These are phyloP conservation scores for Raphanus raphanistrum DNA, from an alignment of 345 rosid species.

Conservation along the genomic window DNA sequence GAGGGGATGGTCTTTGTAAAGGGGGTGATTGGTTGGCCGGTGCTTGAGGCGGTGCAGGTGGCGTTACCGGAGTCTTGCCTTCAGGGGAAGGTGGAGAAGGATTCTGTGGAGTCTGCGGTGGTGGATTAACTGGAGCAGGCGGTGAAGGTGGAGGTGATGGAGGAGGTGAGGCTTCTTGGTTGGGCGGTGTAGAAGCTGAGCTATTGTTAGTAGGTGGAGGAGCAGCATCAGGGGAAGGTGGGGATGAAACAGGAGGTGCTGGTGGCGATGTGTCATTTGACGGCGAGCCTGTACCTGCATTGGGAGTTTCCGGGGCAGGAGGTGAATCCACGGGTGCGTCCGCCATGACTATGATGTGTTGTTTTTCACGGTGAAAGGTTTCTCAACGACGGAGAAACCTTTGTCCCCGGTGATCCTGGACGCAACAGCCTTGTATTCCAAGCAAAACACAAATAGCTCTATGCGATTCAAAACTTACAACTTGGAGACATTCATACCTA, in stretches of 20 bases:
- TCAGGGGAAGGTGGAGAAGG: slow-evolving; percentile 37
- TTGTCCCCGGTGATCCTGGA: slow-evolving; percentile 24
- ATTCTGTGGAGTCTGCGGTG: slow-evolving; percentile 29
- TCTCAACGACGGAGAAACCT: slow-evolving; percentile 42
- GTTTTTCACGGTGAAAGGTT: slow-evolving; percentile 27
- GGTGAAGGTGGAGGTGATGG: slow-evolving; percentile 21
- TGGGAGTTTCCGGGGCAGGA: slow-evolving; percentile 30
- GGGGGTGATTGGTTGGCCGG: slow-evolving; percentile 30
- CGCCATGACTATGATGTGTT: slow-evolving; percentile 23
- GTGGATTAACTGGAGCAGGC: slow-evolving; percentile 21
- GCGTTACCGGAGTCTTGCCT: slow-evolving; percentile 6
- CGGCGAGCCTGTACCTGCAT: slow-evolving; percentile 11
- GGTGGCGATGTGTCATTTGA: slow-evolving; percentile 18
- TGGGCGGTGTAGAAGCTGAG: slow-evolving; percentile 24
- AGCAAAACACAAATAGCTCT: slow-evolving; percentile 15
- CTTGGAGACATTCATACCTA: background rate
- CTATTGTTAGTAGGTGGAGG: slow-evolving; percentile 15
- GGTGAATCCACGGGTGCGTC: slow-evolving; percentile 31
- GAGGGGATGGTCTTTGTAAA: slow-evolving; percentile 31
- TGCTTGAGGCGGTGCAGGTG: background rate
- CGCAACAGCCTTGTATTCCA: slow-evolving; percentile 21
- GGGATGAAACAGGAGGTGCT: slow-evolving; percentile 19
- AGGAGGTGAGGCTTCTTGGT: slow-evolving; percentile 31
- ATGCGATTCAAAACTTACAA: background rate
- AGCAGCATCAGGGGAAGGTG: slow-evolving; percentile 29